Base-by-base conservation (phyloP, 805 yeast genomes). In the Starmerella bacillaris region DNA sequence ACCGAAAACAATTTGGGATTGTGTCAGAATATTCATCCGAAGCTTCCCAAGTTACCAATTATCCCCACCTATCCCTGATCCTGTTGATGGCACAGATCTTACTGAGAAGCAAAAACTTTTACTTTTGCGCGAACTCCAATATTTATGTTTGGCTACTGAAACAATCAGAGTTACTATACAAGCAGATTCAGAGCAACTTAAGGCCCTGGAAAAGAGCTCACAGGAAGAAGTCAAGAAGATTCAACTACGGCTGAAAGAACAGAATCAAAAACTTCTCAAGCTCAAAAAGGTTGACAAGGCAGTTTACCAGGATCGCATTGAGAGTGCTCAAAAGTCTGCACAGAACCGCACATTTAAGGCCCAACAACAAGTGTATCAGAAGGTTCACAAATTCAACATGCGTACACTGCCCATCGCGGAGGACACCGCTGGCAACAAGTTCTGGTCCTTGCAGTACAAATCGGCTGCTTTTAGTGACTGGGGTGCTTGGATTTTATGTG, bases 381-480 rank as follows among this genome's bases (percentile, higher is more conserved):
- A 47, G 31, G 31, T 40, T 24, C 48, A 53, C 38, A 56, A 55
- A 36, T 42, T 42, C 39, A 49, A 44, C 34, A 37, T 41, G 34
- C 50, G 61, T 24, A 57, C 56, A 5, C 32, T 45, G n/a, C 51
- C 60, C 4, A 34, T 57, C 19, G 58, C 59, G 21, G 29, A 18
- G 5, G 61, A 57, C 40, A 38, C 41, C 4, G 36, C 38, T 15
- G 59, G 59, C 5, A 57, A 57, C 39, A 36, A 36, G 24, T 57
- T 55, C 43, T 57, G 61, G 61, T 37, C 48, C 1, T 46, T 57
- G 35, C 59, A 56, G 39, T 56, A 52, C 32, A 51, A 54, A 36
- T 39, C 51, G 5, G 40, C 49, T 21, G 44, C 47, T 11, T 37
- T 37, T 27, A n/a, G 39, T 2, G 37, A 45, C 8, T 57, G 60